Conservation (phyloP, 371 early-diverging fungal genomes). For the Mucor racemosus region DNA sequence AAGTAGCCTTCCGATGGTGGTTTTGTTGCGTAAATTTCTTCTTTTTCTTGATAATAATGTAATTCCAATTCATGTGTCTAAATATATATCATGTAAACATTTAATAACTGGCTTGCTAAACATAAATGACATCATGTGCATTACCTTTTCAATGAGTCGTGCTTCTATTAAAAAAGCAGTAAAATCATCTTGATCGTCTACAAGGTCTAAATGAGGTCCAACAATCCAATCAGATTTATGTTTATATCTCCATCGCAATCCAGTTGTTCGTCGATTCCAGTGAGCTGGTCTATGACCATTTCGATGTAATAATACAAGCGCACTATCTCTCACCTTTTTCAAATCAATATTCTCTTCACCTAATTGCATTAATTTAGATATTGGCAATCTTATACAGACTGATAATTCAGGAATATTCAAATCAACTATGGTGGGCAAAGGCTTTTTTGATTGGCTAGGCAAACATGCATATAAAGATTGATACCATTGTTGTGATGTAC, state of each 20-base stretch:
- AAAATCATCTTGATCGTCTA: not conserved
- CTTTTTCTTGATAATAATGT: conserved; percentile 9
- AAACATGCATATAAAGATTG: conserved; percentile 11
- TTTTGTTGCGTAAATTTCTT: too few relatives aligned
- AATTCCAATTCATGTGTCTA: conserved; percentile 15
- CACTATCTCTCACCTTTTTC: conserved; percentile 13
- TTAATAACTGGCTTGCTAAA: not conserved
- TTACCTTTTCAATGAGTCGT: conserved; percentile 18
- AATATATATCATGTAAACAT: too few relatives aligned
- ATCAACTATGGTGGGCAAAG: conserved; percentile 1
- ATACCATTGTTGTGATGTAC: conserved; percentile 18
- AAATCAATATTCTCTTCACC: conserved; percentile 15
- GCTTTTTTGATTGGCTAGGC: conserved; percentile 5
- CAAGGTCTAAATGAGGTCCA: not conserved
- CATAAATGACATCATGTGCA: not conserved
- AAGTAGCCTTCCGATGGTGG: not conserved
- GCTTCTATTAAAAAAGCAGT: conserved; percentile 14
- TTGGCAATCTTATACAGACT: conserved; percentile 1
- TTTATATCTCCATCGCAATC: conserved; percentile 10
- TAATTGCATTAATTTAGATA: not conserved
- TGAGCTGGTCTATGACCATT: not conserved
- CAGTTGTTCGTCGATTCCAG: conserved; percentile 18
- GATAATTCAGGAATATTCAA: conserved; percentile 7
- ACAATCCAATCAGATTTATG: conserved; percentile 9
- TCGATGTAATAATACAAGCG: conserved; percentile 11